phyloP scores from a whole-genome alignment of 140 eudicot species.

The Ambrosia hybrid region DNA sequence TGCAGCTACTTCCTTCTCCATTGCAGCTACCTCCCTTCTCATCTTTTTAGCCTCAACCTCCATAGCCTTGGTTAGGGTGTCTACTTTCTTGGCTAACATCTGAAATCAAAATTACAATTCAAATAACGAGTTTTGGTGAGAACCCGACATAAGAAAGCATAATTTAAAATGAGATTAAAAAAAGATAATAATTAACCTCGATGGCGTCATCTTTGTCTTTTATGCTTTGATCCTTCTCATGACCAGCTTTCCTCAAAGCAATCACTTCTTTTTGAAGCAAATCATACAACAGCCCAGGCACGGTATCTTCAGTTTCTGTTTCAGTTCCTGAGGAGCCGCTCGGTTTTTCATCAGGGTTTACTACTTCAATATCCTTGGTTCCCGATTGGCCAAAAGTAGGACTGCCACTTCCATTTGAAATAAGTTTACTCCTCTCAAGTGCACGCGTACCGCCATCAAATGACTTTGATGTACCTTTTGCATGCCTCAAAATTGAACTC shows the following conservation, averaged over 20 bases:
- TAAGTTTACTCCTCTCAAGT: conserved; percentile 72
- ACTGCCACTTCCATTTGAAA: conserved; percentile 56
- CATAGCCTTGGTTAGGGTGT: conserved; percentile 89
- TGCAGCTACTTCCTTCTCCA: conserved; percentile 98
- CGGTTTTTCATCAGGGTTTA: conserved; percentile 59
- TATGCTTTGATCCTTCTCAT: conserved; percentile 95
- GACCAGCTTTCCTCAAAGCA: conserved; percentile 78
- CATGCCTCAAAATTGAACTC: conserved; percentile 73
- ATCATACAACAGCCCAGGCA: conserved; percentile 85
- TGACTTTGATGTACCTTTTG: conserved; percentile 92
- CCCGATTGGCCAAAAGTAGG: conserved; percentile 69
- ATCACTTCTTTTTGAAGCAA: conserved; percentile 87
- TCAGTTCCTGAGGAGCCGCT: conserved; percentile 39
- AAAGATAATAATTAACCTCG: conserved; percentile 50
- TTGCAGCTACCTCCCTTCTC: conserved; percentile 97
- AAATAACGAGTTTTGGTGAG: neutral
- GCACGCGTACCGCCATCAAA: conserved; percentile 96
- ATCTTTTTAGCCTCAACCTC: conserved; percentile 96
- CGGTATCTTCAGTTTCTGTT: conserved; percentile 71
- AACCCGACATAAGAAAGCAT: neutral
- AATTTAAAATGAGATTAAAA: neutral
- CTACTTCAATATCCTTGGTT: conserved; percentile 57
- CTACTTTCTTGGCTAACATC: conserved; percentile 96
- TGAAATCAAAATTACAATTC: conserved; percentile 30
- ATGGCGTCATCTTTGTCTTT: conserved; percentile 98